Percentiles rank a stretch among this genome's conserved stretches.
These are phyloP conservation scores for Pleurostoma richardsiae DNA, from an alignment of 2,329 filamentous ascomycete species.

Conservation along the genomic window DNA sequence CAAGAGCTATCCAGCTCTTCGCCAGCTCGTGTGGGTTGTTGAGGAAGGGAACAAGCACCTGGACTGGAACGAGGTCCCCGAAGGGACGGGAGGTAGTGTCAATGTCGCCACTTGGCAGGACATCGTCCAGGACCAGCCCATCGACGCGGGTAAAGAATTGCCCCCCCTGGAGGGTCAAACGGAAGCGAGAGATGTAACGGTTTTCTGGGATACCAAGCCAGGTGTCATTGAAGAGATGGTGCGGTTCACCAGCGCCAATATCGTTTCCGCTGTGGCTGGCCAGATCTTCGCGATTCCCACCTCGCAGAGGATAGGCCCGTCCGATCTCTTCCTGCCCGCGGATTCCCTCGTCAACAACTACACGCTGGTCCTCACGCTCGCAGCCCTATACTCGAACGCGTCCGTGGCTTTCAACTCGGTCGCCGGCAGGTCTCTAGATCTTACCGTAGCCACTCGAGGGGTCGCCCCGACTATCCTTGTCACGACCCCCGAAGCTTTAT, in stretches of 20 bases:
- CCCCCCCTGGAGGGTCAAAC: constrained; percentile 54
- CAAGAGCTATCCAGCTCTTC: constrained; percentile 64
- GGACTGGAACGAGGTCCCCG: constrained; percentile 88
- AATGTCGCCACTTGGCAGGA: constrained; percentile 93
- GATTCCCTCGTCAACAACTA: constrained; percentile 78
- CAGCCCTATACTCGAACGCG: constrained; percentile 77
- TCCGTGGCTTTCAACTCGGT: constrained; percentile 88
- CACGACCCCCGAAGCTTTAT: constrained; percentile 68
- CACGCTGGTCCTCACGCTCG: constrained; percentile 72
- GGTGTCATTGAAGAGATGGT: constrained; percentile 63
- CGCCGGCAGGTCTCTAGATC: constrained; percentile 65
- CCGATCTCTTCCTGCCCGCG: constrained; percentile 80
- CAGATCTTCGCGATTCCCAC: constrained; percentile 73
- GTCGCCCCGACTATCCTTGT: constrained; percentile 80
- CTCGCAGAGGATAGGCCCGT: constrained; percentile 64
- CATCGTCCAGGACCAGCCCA: constrained; percentile 66
- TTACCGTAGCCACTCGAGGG: constrained; percentile 67
- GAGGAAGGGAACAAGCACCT: constrained; percentile 87
- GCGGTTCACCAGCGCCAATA: constrained; percentile 74
- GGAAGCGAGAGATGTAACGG: constrained; percentile 51
- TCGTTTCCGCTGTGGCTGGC: constrained; percentile 81
- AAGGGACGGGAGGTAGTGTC: constrained; percentile 67
- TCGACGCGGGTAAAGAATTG: constrained; percentile 54
- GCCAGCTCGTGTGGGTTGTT: constrained; percentile 85
- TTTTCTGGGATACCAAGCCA: constrained; percentile 59